Percentiles rank a stretch among this genome's conserved stretches.
These are phyloP conservation scores for Citrullus colocynthis DNA, from an alignment of 306 rosid genomes.

Conservation along the genomic window DNA sequence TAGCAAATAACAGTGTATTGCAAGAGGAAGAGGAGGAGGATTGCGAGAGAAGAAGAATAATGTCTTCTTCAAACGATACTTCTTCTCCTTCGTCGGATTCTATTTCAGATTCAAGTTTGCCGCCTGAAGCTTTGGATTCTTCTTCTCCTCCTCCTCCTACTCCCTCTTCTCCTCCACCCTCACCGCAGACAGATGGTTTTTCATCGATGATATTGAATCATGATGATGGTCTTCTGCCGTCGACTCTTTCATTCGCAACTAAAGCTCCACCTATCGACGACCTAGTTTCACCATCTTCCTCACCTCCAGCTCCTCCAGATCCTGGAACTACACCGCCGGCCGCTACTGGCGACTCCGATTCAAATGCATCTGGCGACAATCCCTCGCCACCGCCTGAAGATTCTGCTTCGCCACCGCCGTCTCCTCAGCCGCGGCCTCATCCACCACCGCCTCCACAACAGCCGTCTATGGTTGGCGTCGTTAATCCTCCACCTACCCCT, in stretches of 20 bases:
- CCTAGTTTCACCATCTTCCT: not conserved
- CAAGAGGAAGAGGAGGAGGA: not conserved
- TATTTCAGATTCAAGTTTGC: not conserved
- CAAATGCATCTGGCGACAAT: not conserved
- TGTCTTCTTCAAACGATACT: constrained; percentile 6
- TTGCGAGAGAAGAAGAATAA: not conserved
- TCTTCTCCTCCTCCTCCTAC: constrained; percentile 3
- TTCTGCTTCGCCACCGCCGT: constrained; percentile 16
- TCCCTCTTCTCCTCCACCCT: not conserved
- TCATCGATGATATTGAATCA: not conserved
- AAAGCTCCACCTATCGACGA: not conserved
- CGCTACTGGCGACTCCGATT: not conserved
- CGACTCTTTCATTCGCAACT: not conserved
- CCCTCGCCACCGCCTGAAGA: not conserved
- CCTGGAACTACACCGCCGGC: constrained; percentile 5
- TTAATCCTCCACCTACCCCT: constrained; percentile 4
- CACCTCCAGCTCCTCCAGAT: not conserved
- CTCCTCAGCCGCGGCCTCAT: constrained; percentile 13
- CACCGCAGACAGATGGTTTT: not conserved
- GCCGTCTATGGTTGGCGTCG: not conserved
- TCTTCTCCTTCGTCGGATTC: not conserved
- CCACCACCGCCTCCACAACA: constrained; percentile 10
- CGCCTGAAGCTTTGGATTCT: not conserved
- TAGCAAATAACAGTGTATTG: not conserved
- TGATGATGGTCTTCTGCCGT: not conserved